Conservation (phyloP, 352 stramenopile species). For the Phytophthora vignae region DNA sequence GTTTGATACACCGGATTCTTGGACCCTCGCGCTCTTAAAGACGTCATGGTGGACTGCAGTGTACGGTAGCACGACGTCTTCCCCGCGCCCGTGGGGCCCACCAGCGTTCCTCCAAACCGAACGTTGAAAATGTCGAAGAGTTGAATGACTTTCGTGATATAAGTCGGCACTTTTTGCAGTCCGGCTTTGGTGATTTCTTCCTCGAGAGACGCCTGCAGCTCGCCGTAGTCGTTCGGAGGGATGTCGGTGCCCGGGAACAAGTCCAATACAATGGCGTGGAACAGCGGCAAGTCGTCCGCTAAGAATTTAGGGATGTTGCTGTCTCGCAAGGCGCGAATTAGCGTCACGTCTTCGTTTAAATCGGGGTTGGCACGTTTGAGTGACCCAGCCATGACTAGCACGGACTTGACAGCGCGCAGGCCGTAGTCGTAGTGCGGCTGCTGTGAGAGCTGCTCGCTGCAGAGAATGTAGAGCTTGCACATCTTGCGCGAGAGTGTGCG, state of each 20-base stretch:
- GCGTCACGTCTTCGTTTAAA: slow-evolving; percentile 89
- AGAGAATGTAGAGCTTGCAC: slow-evolving; percentile 95
- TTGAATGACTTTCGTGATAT: slow-evolving; percentile 94
- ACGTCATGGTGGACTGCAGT: slow-evolving; percentile 88
- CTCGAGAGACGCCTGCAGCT: slow-evolving; percentile 76
- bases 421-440: slow-evolving; percentile 97
- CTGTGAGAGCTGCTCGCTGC: slow-evolving; percentile 94
- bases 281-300: slow-evolving; percentile 91
- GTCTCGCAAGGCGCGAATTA: slow-evolving; percentile 90
- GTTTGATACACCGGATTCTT: slow-evolving; percentile 86
- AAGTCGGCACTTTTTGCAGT: slow-evolving; percentile 76
- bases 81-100: slow-evolving; percentile 84
- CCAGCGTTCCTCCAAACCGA: slow-evolving; percentile 91
- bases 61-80: slow-evolving; percentile 93
- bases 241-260: slow-evolving; percentile 91
- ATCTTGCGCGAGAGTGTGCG: slow-evolving; percentile 96
- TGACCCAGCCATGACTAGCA: slow-evolving; percentile 93
- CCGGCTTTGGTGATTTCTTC: slow-evolving; percentile 66
- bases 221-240: slow-evolving; percentile 85
- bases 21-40: slow-evolving; percentile 61
- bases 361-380: slow-evolving; percentile 86
- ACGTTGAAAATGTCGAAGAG: slow-evolving; percentile 96
- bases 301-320: slow-evolving; percentile 97
- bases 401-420: slow-evolving; percentile 92
- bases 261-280: slow-evolving; percentile 92